A percentile compares a stretch with the other conserved stretches of the same genome.
Conservation (phyloP, 2,329 filamentous ascomycete species). For the Cadophora sp. region DNA sequence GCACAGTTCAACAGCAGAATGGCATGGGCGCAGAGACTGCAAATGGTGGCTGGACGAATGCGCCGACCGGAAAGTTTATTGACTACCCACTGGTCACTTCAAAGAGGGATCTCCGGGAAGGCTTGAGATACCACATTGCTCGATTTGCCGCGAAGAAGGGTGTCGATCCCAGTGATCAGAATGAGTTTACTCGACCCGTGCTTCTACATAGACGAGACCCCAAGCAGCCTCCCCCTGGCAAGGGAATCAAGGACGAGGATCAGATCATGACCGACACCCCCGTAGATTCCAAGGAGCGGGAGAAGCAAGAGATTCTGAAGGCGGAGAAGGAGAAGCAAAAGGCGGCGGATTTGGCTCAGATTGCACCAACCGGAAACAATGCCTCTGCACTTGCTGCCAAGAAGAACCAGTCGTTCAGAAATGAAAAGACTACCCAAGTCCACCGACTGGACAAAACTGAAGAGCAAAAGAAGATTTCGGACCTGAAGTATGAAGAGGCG, state of each 20-base stretch:
- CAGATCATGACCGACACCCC: conserved; percentile 47
- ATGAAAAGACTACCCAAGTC: conserved; percentile 87
- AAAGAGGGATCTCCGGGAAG: conserved; percentile 79
- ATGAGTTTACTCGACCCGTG: conserved; percentile 86
- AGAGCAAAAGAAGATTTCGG: conserved; percentile 72
- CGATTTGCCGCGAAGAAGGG: conserved; percentile 69
- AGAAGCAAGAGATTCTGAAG: conserved; percentile 71
- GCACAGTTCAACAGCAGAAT: conserved; percentile 23
- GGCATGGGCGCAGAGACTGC: conserved; percentile 52
- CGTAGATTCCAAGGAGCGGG: conserved; percentile 64
- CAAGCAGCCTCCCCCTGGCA: conserved; percentile 68
- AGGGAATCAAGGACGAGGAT: conserved; percentile 67
- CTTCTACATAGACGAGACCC: conserved; percentile 90
- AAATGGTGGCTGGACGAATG: conserved; percentile 65
- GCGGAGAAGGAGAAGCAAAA: conserved; percentile 86
- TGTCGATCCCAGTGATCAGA: conserved; percentile 72
- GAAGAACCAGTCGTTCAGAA: conserved; percentile 68
- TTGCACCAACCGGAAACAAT: conserved; percentile 79
- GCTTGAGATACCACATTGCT: conserved; percentile 86
- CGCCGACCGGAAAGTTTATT: conserved; percentile 52
- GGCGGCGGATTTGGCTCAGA: conserved; percentile 88
- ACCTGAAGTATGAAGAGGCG: conserved; percentile 89
- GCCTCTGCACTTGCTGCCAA: conserved; percentile 43
- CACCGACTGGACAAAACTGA: conserved; percentile 78
- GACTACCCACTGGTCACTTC: conserved; percentile 81